Conservation (phyloP, 768 basidiomycete genomes). For the Bullera alba region DNA sequence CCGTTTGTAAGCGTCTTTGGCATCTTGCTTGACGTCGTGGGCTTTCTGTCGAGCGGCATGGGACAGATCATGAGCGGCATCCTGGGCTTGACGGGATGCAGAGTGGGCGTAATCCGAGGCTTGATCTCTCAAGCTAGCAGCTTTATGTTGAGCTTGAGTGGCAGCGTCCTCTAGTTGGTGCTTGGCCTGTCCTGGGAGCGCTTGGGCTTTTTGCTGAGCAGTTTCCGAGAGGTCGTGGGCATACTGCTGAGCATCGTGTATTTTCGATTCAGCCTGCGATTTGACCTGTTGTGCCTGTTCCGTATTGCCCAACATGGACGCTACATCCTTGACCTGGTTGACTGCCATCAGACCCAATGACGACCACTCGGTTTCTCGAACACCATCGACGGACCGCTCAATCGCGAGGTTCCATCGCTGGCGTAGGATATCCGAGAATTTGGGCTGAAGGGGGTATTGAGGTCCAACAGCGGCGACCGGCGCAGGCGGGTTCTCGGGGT, state of each 20-base stretch:
- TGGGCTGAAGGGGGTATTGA: slow-evolving; percentile 5
- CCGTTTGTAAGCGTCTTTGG: too few relatives aligned
- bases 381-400: slow-evolving; percentile 2
- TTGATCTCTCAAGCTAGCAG: too few relatives aligned
- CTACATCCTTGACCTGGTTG: slow-evolving; percentile 9
- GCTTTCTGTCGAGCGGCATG: too few relatives aligned
- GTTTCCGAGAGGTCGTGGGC: too few relatives aligned
- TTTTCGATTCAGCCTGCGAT: not conserved
- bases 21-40: too few relatives aligned
- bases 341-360: slow-evolving; percentile 11
- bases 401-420: slow-evolving; percentile 30
- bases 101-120: too few relatives aligned
- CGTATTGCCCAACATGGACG: not conserved
- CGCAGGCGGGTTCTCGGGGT: slow-evolving; percentile 19
- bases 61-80: too few relatives aligned
- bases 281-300: not conserved
- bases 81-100: too few relatives aligned
- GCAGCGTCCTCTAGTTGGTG: too few relatives aligned
- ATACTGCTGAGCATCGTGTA: not conserved
- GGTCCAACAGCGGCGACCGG: slow-evolving; percentile 28
- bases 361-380: slow-evolving; percentile 22
- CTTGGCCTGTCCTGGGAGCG: too few relatives aligned
- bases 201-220: too few relatives aligned
- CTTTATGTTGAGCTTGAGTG: too few relatives aligned
- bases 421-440: slow-evolving; percentile 22